Evolutionary conservation across 2,329 filamentous ascomycete species (phyloP).

Genomic region (Catunica adiposa): DNA sequence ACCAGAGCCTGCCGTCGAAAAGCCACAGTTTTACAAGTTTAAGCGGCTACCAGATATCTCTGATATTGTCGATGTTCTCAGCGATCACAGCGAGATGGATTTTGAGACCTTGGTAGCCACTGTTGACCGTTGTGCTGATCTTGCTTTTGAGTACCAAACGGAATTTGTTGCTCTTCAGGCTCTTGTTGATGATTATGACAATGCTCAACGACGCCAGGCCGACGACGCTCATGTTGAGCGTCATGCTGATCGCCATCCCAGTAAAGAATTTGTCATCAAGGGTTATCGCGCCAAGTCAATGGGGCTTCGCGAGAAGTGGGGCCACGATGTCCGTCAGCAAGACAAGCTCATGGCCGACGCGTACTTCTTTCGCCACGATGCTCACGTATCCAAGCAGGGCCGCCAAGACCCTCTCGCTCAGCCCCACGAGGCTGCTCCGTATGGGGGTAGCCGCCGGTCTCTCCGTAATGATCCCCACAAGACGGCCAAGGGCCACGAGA

Average conservation of each 20-base stretch:
- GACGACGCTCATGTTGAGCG: constrained; percentile 29
- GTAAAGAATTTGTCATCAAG: constrained; percentile 24
- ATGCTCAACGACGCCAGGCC: constrained; percentile 32
- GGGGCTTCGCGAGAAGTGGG: constrained; percentile 29
- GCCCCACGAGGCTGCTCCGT: constrained; percentile 20
- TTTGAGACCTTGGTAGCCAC: constrained; percentile 29
- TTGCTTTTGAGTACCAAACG: constrained; percentile 34
- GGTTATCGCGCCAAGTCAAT: constrained; percentile 32
- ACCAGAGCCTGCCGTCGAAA: constrained; percentile 11
- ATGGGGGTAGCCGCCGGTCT: constrained; percentile 36
- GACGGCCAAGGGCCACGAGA: constrained; percentile 42
- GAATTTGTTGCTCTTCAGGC: constrained; percentile 36
- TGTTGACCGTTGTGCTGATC: constrained; percentile 29
- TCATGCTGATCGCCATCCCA: constrained; percentile 5
- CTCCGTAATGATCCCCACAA: constrained; percentile 40
- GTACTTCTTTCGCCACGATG: constrained; percentile 46
- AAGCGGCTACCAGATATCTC: constrained; percentile 8
- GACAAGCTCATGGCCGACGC: constrained; percentile 42
- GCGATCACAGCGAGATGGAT: constrained; percentile 33
- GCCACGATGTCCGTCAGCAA: constrained; percentile 33
- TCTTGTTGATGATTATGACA: constrained; percentile 41
- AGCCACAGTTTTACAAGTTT: constrained; percentile 7
- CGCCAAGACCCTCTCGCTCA: constrained; percentile 42
- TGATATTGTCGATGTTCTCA: constrained; percentile 20
- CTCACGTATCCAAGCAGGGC: constrained; percentile 39